Base-by-base conservation (phyloP, 352 stramenopile species). In the Poterioochromonas sp. region DNA sequence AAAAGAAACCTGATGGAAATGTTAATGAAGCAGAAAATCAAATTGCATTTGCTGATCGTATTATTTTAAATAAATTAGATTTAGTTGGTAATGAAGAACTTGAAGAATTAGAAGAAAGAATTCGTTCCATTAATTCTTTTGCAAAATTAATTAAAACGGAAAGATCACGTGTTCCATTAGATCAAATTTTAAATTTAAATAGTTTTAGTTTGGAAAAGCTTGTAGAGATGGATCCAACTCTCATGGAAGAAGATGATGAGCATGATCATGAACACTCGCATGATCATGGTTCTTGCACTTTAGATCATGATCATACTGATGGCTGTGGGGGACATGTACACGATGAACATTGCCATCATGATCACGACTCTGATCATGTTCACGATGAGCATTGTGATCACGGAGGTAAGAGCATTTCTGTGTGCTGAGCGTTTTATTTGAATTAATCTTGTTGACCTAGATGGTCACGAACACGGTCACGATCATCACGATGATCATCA, bases 1-100 rank as follows among this genome's bases (percentile, higher is more conserved):
- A 93, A 78, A 83, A 86, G 44, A 92, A 92, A 81, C 87, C 85
- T 0, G 88, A 90, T 58, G 87, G 84, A n/a, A 80, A 82, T 29
- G 82, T 93, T 62, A 94, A 94, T 80, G 95, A 98, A 81, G 92
- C 93, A 0, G 85, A 91, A 41, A 91, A 97, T 60, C 96, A 99
- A 83, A 86, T 99, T 34, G 95, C 95, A 0, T 99, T 98, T 87
- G 93, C 95, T 0, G 96, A 99, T 85, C 65, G 81, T 35, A 84
- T 99, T 79, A 79, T 99, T 54, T 85, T 99, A 43, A 99, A 99
- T 85, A 99, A 99, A 83, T 85, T 94, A 32, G 96, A 99, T 84
- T 85, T 99, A 12, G 90, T 99, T 12, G 86, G 81, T 0, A 60
- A 49, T 3, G 85, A 89, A 34, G 91, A 93, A 39, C 76, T 86